These are phyloP conservation scores for Acorus calamus DNA, from an alignment of 106 monocot species.

Conservation along the genomic window DNA sequence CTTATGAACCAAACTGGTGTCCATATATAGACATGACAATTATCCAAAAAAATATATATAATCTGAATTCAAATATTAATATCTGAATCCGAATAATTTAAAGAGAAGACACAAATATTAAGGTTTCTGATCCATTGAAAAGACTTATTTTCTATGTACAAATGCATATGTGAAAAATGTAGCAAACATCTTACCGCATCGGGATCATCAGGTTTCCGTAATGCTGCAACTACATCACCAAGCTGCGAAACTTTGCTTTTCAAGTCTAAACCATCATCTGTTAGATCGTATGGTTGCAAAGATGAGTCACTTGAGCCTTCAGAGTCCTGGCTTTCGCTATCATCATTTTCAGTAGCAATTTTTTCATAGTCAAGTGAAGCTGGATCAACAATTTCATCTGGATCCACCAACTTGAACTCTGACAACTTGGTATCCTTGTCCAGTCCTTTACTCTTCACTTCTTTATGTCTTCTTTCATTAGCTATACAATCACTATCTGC, in stretches of 20 bases:
- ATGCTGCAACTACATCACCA: slow-evolving; percentile 54
- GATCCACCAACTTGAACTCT: slow-evolving; percentile 19
- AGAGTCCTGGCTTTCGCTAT: slow-evolving; percentile 33
- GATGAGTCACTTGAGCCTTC: slow-evolving; percentile 77
- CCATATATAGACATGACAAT: too few species aligned
- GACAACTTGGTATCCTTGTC: slow-evolving; percentile 11
- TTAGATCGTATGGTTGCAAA: slow-evolving; percentile 86
- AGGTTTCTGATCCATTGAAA: too few species aligned
- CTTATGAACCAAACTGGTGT: too few species aligned
- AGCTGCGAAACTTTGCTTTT: slow-evolving; percentile 59
- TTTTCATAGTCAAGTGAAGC: slow-evolving; percentile 5
- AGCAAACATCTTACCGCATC: slow-evolving; percentile 56
- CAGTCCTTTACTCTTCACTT: slow-evolving; percentile 13
- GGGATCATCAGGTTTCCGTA: slow-evolving; percentile 84
- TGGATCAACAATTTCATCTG: slow-evolving; percentile 25
- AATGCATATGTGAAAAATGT: slow-evolving; percentile 2
- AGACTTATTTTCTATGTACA: too few species aligned
- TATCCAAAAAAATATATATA: too few species aligned
- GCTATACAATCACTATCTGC: slow-evolving; percentile 6
- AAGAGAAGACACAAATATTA: too few species aligned
- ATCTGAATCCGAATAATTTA: too few species aligned
- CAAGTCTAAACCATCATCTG: slow-evolving; percentile 85
- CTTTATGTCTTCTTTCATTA: slow-evolving; percentile 15
- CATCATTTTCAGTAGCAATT: slow-evolving; percentile 16
- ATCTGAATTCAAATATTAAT: too few species aligned